Conservation (phyloP, 1,284 basidiomycete genomes). For the Puccinia horiana region DNA sequence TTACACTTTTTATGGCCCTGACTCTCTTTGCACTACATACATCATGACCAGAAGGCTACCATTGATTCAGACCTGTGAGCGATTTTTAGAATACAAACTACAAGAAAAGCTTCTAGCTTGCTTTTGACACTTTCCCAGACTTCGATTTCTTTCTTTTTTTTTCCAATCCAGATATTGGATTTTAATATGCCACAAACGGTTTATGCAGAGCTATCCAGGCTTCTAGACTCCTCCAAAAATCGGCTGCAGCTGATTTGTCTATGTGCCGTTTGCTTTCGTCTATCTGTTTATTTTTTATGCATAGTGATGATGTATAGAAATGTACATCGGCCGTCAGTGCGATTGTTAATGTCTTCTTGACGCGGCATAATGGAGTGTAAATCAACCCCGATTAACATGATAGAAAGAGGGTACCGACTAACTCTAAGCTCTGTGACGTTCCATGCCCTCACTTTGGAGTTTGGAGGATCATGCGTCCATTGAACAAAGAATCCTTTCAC, state of each 20-base stretch:
- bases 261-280: conserved; percentile 85
- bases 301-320: neutral
- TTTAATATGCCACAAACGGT: conserved; percentile 61
- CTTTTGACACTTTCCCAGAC: neutral
- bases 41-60: no score
- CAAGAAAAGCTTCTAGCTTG: neutral
- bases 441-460: conserved; percentile 88
- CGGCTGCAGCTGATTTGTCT: conserved; percentile 90
- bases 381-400: conserved; percentile 28
- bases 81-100: neutral
- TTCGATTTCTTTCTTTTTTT: neutral
- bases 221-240: conserved; percentile 91
- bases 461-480: conserved; percentile 86
- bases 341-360: neutral
- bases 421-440: conserved; percentile 92
- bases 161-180: neutral
- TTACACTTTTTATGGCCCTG: no score
- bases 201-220: conserved; percentile 78
- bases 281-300: conserved; percentile 65
- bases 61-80: neutral
- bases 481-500: conserved; percentile 91
- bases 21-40: no score
- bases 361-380: conserved; percentile 23
- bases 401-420: conserved; percentile 52
- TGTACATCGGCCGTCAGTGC: neutral